phyloP scores from a whole-genome alignment of 345 rosid genomes.

The Eucalyptus pauciflora region DNA sequence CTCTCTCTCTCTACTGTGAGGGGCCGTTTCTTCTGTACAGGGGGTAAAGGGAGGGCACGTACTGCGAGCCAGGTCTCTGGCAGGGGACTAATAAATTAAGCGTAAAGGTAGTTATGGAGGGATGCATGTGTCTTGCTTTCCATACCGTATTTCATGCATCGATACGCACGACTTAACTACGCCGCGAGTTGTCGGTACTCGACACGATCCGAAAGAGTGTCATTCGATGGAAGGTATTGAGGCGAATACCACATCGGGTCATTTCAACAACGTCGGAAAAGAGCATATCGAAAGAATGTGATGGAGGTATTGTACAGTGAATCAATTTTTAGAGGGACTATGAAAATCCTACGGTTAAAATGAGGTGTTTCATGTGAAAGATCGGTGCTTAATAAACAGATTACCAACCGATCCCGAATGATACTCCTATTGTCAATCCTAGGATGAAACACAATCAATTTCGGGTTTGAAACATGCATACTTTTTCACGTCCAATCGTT shows the following conservation, averaged over 20 bases:
- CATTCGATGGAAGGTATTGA: neutral
- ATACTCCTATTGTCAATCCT: accelerated
- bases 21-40: neutral
- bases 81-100: neutral
- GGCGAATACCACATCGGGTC: neutral
- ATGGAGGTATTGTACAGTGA: neutral
- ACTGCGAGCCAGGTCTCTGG: neutral
- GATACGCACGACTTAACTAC: neutral
- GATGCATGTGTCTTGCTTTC: neutral
- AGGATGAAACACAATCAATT: neutral
- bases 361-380: accelerated
- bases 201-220: neutral
- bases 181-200: neutral
- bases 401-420: accelerated
- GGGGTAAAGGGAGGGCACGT: neutral
- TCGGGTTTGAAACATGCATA: accelerated
- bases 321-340: accelerated
- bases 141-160: neutral
- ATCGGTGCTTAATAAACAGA: neutral
- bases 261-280: neutral
- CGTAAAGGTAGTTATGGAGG: neutral
- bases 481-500: neutral
- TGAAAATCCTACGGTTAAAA: neutral
- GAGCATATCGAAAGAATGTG: neutral
- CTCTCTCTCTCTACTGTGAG: neutral